Evolutionary conservation across 2,329 filamentous ascomycete genomes (phyloP).

Genomic region (Clarireedia homoeocarpa): DNA sequence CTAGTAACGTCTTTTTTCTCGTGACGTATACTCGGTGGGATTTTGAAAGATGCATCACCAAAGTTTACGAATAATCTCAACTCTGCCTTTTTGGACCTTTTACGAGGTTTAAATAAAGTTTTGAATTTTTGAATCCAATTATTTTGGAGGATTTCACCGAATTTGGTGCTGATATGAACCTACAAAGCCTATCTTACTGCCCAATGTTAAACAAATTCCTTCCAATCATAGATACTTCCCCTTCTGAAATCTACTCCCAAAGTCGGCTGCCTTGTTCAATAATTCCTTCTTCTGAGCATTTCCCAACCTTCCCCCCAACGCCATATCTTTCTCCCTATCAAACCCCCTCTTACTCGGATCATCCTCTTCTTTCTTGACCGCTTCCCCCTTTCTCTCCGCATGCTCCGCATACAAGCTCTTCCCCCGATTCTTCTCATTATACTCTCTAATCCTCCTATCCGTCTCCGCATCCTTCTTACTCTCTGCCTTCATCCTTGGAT

Average conservation of each 20-base stretch:
- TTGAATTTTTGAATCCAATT: no score
- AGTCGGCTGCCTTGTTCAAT: slow-evolving; percentile 70
- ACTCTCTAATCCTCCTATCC: slow-evolving; percentile 46
- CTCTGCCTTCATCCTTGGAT: slow-evolving; percentile 15
- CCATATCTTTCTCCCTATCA: slow-evolving; percentile 92
- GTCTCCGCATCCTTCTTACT: slow-evolving; percentile 35
- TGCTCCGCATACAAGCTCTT: slow-evolving; percentile 49
- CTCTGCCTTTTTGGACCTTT: no score
- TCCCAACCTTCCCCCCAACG: slow-evolving; percentile 62
- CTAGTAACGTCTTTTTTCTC: no score
- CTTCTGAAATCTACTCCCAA: slow-evolving; percentile 44
- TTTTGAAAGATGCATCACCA: no score
- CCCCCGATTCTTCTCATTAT: slow-evolving; percentile 47
- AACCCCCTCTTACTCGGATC: slow-evolving; percentile 86
- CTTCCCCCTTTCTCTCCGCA: slow-evolving; percentile 34
- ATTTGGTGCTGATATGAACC: no score
- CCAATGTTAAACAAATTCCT: no score
- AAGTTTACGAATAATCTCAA: no score
- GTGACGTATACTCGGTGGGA: no score
- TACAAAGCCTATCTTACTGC: no score
- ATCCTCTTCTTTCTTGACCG: slow-evolving; percentile 54
- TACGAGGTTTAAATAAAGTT: no score
- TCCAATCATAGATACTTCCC: slow-evolving; percentile 39
- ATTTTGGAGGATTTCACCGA: no score
- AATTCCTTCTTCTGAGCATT: slow-evolving; percentile 69